Percentiles rank a stretch among this genome's conserved stretches.
Evolutionary conservation across 192 early-diverging fungal genomes (phyloP).

Genomic region (Coemansia sp.): DNA sequence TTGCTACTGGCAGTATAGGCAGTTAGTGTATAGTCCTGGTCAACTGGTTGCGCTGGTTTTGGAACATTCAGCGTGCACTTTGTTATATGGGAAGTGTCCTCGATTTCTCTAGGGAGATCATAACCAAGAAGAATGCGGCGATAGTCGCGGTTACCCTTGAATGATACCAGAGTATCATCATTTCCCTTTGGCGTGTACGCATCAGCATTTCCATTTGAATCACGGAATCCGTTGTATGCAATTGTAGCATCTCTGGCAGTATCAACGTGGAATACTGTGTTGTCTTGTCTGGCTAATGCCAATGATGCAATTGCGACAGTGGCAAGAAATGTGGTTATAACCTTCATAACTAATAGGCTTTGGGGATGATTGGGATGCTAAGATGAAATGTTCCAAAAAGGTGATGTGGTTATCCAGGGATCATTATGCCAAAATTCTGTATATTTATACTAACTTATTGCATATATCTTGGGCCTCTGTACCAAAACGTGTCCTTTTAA

Average conservation of each 20-base stretch:
- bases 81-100: conserved; percentile 11
- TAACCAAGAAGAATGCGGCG: conserved; percentile 40
- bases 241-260: conserved; percentile 30
- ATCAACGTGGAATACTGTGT: conserved; percentile 2
- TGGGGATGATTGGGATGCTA: too few relatives aligned
- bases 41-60: conserved; percentile 6
- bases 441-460: too few relatives aligned
- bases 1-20: conserved; percentile 25
- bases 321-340: not conserved
- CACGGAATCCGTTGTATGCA: conserved; percentile 14
- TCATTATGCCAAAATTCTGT: too few relatives aligned
- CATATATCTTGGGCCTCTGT: too few relatives aligned
- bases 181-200: conserved; percentile 23
- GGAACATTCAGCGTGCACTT: conserved; percentile 34
- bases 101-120: conserved; percentile 12
- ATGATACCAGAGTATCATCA: conserved; percentile 14
- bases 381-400: too few relatives aligned
- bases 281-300: not conserved
- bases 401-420: too few relatives aligned
- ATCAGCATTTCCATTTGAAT: conserved; percentile 13
- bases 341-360: too few relatives aligned
- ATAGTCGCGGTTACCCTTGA: conserved; percentile 13
- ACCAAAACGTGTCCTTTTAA: too few relatives aligned
- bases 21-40: conserved; percentile 19
- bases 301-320: not conserved